Evolutionary conservation across 306 rosid genomes (phyloP), one percentile per base, ranked within the genome.

Genomic region (Gastrolobium bilobum): DNA sequence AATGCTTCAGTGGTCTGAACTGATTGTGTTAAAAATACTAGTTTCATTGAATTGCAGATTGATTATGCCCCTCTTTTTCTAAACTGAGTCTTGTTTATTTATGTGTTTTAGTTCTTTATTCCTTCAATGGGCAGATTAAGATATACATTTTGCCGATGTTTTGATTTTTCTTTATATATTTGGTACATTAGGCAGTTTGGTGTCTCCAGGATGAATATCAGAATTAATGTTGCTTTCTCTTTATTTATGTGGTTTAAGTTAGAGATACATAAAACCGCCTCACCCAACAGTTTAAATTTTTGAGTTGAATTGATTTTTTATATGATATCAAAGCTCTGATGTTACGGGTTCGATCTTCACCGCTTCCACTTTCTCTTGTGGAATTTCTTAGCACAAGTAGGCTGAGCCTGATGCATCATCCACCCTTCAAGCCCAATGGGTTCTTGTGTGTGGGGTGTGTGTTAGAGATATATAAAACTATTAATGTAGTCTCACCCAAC

Each of bases 1-100:
- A 72, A 71, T 43, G 50, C 56, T 69, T 69, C 46, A 43, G 20
- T 73, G 42, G 13, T 77, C 68, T 78, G 59, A 85, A 71, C 76
- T 26, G 83, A 7, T 65, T 33, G 61, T 37, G 56, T 83, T 73
- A 3, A 42, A 38, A 48, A 20, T 69, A 29, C 7, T 31, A 39
- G 9, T 52, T 62, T 14, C 72, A 8, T 64, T 73, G 60, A 76
- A n/a, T 38, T 68, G 48, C 56, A 39, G 75, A 15, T 58, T 65
- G 57, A 33, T 76, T 68, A 52, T 51, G 11, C 7, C 10, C 30
- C 46, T 47, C 52, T 30, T n/a, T 38, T 34, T 46, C 20, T 56
- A 13, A 44, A 78, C 67, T 20, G 6, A 8, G 10, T 48, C 10
- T 63, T 63, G 9, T 20, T 64, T 37, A 34, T 10, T 35, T 57